Percentiles rank a stretch among this genome's conserved stretches.
These are phyloP conservation scores for Citrullus colocynthis DNA, from an alignment of 306 rosid species.

Conservation along the genomic window DNA sequence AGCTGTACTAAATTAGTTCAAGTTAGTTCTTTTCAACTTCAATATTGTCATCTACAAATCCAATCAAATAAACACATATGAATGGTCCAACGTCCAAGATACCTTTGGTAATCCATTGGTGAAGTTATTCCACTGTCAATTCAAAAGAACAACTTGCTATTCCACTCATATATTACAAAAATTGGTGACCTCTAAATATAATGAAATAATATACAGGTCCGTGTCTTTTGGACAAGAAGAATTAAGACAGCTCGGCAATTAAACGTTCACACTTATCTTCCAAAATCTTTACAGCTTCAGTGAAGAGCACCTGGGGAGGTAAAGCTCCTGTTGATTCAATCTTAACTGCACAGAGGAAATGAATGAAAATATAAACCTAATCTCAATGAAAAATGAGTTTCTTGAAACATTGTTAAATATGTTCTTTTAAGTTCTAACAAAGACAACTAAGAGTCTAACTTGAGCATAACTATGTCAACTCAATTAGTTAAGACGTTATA, in stretches of 20 bases:
- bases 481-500: not conserved
- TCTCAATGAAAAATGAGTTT: not conserved
- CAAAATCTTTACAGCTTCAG: constrained; percentile 87
- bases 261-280: constrained; percentile 92
- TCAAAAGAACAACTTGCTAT: not conserved
- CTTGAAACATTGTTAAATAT: not conserved
- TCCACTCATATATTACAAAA: not conserved
- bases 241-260: constrained; percentile 67
- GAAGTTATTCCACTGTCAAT: not conserved
- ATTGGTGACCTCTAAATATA: not conserved
- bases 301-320: constrained; percentile 67
- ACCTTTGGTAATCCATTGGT: no score
- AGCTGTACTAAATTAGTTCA: not conserved
- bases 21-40: not conserved
- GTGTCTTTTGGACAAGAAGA: not conserved
- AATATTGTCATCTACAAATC: not conserved
- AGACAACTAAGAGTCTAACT: not conserved
- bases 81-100: no score
- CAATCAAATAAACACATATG: not conserved
- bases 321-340: constrained; percentile 86
- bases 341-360: constrained; percentile 31
- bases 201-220: not conserved
- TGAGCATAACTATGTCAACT: not conserved
- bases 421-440: no score
- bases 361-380: not conserved